Evolutionary conservation across 768 basidiomycete genomes (phyloP).

Genomic region (Gloeopeniophorella convolvens): DNA sequence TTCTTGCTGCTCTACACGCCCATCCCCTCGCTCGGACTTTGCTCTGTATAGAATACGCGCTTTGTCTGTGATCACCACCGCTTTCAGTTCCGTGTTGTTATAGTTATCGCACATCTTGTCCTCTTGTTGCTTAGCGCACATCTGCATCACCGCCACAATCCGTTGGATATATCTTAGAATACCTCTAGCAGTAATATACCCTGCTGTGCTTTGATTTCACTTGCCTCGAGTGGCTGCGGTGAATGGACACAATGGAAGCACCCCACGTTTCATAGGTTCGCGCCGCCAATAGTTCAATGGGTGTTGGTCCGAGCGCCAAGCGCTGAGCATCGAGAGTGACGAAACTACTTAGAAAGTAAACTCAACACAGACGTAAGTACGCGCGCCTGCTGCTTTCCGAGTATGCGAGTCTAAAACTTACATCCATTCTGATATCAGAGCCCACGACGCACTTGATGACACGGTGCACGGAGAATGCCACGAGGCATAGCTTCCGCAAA

Average conservation of each 20-base stretch:
- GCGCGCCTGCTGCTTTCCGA: no score
- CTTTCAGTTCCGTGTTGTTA: slow-evolving; percentile 13
- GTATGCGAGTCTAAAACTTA: no score
- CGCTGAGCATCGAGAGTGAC: no score
- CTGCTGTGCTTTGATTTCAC: slow-evolving; percentile 11
- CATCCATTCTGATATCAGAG: no score
- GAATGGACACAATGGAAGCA: slow-evolving; percentile 8
- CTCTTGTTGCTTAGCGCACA: slow-evolving; percentile 11
- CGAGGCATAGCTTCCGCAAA: no score
- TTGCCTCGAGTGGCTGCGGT: no score
- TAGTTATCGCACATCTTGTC: slow-evolving; percentile 6
- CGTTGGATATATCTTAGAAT: slow-evolving; percentile 21
- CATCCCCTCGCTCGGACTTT: slow-evolving; percentile 17
- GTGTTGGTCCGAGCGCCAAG: no score
- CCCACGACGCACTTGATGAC: no score
- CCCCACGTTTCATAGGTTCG: neutral
- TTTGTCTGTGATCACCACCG: slow-evolving; percentile 10
- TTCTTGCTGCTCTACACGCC: slow-evolving; percentile 1
- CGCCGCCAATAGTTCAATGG: no score
- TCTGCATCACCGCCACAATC: slow-evolving; percentile 14
- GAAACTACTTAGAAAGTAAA: no score
- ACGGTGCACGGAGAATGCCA: no score
- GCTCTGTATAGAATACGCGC: slow-evolving; percentile 13
- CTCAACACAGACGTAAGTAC: no score
- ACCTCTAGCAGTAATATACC: slow-evolving; percentile 22